Evolutionary conservation across 202 grass and related monocot genomes (phyloP), one percentile per base, ranked within the genome.

Genomic region (Musa balbisiana): DNA sequence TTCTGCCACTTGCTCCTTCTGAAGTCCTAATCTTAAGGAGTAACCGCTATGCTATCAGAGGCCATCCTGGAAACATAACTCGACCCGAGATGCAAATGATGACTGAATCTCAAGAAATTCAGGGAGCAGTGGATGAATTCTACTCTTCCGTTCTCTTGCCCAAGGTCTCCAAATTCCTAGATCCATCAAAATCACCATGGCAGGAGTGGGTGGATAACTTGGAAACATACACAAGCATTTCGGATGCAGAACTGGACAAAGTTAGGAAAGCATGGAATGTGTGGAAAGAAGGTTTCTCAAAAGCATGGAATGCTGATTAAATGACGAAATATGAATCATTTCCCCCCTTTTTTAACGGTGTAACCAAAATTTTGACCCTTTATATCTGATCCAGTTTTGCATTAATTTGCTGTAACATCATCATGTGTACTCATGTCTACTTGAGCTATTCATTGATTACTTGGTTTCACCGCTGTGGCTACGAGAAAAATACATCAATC

Each of bases 161-260:
- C 9, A 85, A 99, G 73, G 13, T 95, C 62, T 85, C 79, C 52
- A 88, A 87, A 9, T 95, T 87, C 80, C 81, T 95, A 72, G 89
- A 90, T 27, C 71, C 69, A 10, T 85, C 82, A 73, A 72, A 85
- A 55, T 75, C 82, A 12, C 95, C 89, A 5, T 99, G 95, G 95
- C 75, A 94, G 10, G 89, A 99, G 53, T 99, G 95, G 95, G 78
- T 88, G 51, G 89, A 94, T 51, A 99, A 99, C 65, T 66, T 95
- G 74, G 91, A 92, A 51, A 71, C 50, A 33, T 87, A 88, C 73
- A 77, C 85, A 0, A 27, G 83, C 79, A 95, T 99, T 83, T 73
- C 85, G 1, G 83, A 95, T 55, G 55, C 78, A 11, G 87, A 99
- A 81, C 22, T 95, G 53, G 80, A 95, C 77, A 83, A 99, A 67